phyloP scores from a whole-genome alignment of 2,329 filamentous ascomycete genomes.

The Elsinoe fawcettii region DNA sequence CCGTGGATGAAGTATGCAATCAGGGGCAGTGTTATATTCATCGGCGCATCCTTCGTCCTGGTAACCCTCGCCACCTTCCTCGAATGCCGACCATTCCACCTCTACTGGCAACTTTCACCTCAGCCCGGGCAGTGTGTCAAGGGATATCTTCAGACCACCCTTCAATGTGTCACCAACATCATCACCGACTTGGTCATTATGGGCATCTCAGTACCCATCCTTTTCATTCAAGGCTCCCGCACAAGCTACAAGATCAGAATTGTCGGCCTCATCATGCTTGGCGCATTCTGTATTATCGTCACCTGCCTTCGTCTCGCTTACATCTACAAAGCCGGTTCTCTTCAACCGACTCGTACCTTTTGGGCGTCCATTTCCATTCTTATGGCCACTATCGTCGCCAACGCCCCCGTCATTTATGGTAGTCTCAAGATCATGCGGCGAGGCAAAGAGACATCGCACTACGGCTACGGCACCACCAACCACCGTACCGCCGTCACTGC shows the following conservation, averaged over 20 bases:
- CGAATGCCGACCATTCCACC: constrained; percentile 31
- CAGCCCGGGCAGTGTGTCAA: constrained; percentile 24
- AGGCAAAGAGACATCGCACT: not conserved
- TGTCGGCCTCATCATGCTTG: constrained; percentile 17
- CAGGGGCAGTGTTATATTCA: constrained; percentile 21
- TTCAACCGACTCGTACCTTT: constrained; percentile 19
- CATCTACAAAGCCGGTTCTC: constrained; percentile 17
- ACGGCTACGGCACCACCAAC: not conserved
- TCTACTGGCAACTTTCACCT: constrained; percentile 24
- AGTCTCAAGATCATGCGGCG: constrained; percentile 6
- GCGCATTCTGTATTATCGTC: constrained; percentile 19
- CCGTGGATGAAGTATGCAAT: constrained; percentile 3
- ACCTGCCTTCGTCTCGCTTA: constrained; percentile 17
- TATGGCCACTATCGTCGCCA: constrained; percentile 19
- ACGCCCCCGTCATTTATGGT: constrained; percentile 19
- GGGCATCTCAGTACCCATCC: constrained; percentile 21
- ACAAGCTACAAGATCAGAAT: constrained; percentile 4
- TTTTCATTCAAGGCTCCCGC: constrained; percentile 17
- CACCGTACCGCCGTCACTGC: not conserved
- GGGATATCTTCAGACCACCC: constrained; percentile 28
- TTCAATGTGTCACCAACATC: constrained; percentile 31
- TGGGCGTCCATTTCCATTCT: constrained; percentile 20
- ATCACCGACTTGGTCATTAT: constrained; percentile 25
- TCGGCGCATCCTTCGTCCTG: constrained; percentile 27
- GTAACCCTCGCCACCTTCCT: constrained; percentile 31